Conservation (phyloP, 345 rosid genomes). For the Hibiscus tridactylites region DNA sequence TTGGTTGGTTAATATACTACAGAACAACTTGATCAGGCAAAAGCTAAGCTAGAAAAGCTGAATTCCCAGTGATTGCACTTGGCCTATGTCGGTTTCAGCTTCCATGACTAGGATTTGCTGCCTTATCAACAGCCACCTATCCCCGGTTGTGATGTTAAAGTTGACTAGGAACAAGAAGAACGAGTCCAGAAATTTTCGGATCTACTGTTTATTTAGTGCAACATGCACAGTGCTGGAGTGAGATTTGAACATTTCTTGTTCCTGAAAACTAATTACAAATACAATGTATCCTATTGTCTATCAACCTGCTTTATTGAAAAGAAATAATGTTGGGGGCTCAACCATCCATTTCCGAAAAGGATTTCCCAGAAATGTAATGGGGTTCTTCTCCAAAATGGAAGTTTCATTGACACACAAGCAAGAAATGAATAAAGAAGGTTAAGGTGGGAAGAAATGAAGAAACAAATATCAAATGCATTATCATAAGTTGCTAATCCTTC, state of each 20-base stretch:
- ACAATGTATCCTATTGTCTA: not conserved
- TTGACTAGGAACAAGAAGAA: not conserved
- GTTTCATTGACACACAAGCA: not conserved
- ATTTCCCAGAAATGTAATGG: not conserved
- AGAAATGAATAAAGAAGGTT: not conserved
- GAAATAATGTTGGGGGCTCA: too few species aligned
- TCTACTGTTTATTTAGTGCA: not conserved
- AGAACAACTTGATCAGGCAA: conserved; percentile 39
- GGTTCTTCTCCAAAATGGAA: not conserved
- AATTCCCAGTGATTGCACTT: not conserved
- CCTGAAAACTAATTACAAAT: not conserved
- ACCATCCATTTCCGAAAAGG: not conserved
- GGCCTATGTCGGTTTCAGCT: not conserved
- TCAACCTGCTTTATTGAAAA: too few species aligned
- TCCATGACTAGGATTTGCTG: not conserved
- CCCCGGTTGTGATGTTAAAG: not conserved
- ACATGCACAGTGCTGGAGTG: not conserved
- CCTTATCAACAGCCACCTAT: not conserved
- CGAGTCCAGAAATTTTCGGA: not conserved
- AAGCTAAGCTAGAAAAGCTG: conserved; percentile 35
- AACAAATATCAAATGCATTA: not conserved
- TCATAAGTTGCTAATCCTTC: not conserved
- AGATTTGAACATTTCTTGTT: not conserved
- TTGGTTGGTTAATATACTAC: conserved; percentile 12
- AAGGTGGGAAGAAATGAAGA: not conserved